Evolutionary conservation across 1,284 basidiomycete species (phyloP).

Genomic region (Exobasidium rhododendri): DNA sequence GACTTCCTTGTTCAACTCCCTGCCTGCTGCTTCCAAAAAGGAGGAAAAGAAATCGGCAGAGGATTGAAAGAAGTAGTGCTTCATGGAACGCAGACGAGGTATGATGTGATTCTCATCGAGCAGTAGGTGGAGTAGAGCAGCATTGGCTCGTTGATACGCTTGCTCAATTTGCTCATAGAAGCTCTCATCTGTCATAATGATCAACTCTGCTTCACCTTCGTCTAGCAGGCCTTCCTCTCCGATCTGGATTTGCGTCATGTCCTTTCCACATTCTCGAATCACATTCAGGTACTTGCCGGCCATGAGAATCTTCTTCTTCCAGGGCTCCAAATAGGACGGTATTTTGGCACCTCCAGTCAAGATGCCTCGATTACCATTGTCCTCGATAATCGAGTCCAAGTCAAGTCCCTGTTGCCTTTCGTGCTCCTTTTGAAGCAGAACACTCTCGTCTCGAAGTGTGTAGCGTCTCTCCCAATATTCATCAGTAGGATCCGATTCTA

Average conservation of each 20-base stretch:
- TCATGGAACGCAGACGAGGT: conserved; percentile 44
- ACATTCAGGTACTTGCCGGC: conserved; percentile 55
- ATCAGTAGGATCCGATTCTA: conserved; percentile 52
- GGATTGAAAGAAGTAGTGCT: conserved; percentile 53
- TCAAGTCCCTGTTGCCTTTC: conserved; percentile 39
- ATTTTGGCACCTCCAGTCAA: conserved; percentile 53
- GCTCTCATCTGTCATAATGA: conserved; percentile 49
- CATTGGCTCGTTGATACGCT: conserved; percentile 51
- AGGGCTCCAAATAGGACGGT: conserved; percentile 51
- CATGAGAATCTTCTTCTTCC: conserved; percentile 53
- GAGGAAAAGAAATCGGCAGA: conserved; percentile 50
- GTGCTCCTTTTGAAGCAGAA: conserved; percentile 35
- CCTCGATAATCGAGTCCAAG: conserved; percentile 28
- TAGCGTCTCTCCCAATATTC: conserved; percentile 55
- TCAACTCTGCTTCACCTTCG: conserved; percentile 2
- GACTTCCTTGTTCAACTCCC: conserved; percentile 49
- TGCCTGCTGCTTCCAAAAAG: conserved; percentile 48
- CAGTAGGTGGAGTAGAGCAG: conserved; percentile 44
- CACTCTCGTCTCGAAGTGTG: conserved; percentile 47
- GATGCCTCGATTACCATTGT: conserved; percentile 60
- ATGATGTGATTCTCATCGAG: conserved; percentile 50
- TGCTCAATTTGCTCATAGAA: conserved; percentile 48
- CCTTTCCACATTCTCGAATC: conserved; percentile 52
- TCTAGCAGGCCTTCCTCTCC: conserved; percentile 16
- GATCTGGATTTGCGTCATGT: conserved; percentile 18